Base-by-base conservation (phyloP, 2,329 filamentous ascomycete species). In the Monosporascus ibericus region DNA sequence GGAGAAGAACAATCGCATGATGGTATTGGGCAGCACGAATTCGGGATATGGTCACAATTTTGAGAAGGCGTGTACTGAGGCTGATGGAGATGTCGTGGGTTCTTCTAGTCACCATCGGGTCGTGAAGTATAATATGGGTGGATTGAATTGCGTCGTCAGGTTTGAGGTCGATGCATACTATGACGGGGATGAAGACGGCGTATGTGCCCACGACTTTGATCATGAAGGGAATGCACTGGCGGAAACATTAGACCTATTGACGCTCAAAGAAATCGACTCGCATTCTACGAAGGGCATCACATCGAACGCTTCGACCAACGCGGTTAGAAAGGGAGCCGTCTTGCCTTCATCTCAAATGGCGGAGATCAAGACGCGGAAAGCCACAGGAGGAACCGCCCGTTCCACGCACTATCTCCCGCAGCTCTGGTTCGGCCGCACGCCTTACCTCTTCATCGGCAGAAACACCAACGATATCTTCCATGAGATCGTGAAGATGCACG, bases 11-110 rank as follows among this genome's bases (percentile, higher is more conserved):
- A 27, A 46, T 9, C 51, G 30, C 18, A 49, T 46, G n/a, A 38
- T 22, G 47, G 55, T 57, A 24, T 50, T 56, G 18, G 56, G 57
- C 3, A 5, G 36, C n/a, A 39, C 47, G 2, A 49, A 55, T n/a
- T 39, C 52, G 9, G 61, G 64, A 8, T 69, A 58, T 38, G 66
- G 67, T 5, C 60, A 63, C 25, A 61, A 25, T 22, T 69, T 70
- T 36, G 67, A 68, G 52, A 49, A 58, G 20, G 44, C 48, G 0
- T 64, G 64, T 51, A 68, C 65, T 0, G 56, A 52, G 30, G 48
- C 53, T 9, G 52, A 60, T 7, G n/a, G 50, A 15, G 60, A 51
- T 3, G 48, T 64, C n/a, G 52, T 56, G 5, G 47, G 52, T 36
- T 56, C 49, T 34, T 54, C 44, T 22, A 49, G 56, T 1, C 58